Base-by-base conservation (phyloP, 768 basidiomycete genomes). In the Lenzites betulinus region DNA sequence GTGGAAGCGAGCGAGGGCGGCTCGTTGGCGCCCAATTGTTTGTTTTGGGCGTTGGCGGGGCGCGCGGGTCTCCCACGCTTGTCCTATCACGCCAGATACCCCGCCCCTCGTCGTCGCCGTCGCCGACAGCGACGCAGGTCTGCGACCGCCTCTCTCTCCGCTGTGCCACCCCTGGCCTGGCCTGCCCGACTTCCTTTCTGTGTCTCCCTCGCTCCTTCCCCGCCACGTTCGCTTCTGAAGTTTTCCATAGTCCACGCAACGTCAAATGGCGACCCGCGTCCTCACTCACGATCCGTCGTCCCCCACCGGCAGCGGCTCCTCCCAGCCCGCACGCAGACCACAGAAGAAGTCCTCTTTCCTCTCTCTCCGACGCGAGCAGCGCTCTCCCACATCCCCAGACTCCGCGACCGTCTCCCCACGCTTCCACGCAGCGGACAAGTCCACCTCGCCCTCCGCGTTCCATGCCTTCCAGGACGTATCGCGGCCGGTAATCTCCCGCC, bases 321-420 rank as follows among this genome's bases (percentile, higher is more conserved):
- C 63, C 51, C 66, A 55, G 62, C 72, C 56, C 5, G 59, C 78
- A 41, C 81, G 77, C 57, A 72, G 73, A 26, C 81, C 84, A 16
- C 77, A 79, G 60, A 84, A 83, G 71, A 85, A 79, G 65, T 74
- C 79, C 22, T 85, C 87, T 8, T 83, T 85, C 68, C 69, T 85
- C 35, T 86, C 87, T 26, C 74, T 85, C 49, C 75, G 65, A 26
- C 61, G 67, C 28, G 66, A 70, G 42, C 69, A 67, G 47, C 58
- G 60, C 36, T 52, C 59, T 1, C 54, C 62, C 13, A 58, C 69
- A 12, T 48, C 65, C 30, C 48, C 59, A 15, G 62, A 60, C 25
- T 41, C 63, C n/a, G 41, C 62, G 15, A 16, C 58, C 20, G 42
- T 39, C 11, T 54, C 52, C 25, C 44, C 43, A 26, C 59, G 58